Base-by-base conservation (phyloP, 306 rosid species). In the Gastrolobium villosum region DNA sequence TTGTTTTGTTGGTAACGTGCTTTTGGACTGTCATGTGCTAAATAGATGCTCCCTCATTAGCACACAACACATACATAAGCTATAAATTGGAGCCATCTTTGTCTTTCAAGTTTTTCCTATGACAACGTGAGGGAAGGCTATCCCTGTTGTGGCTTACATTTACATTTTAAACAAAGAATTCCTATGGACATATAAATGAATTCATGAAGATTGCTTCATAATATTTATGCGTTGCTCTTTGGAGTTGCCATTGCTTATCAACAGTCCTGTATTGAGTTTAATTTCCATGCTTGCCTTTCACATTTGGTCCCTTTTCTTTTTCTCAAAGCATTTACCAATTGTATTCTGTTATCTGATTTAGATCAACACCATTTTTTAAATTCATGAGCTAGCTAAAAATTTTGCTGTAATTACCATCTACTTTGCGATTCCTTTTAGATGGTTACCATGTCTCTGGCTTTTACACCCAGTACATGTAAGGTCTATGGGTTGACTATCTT, bases 1-100 rank as follows among this genome's bases (percentile, higher is more conserved):
- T 39, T 36, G 7, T 62, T 64, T 30, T 40, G 13, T 31, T 52
- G 40, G 56, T 14, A 4, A 48, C 37, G 88, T 87, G 89, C 87
- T 86, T 79, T 65, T 84, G 75, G 83, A 73, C 70, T 68, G 81
- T 79, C 84, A 52, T 82, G 86, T 78, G 88, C 89, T 83, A 72
- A 57, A 81, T 70, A 15, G 70, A 69, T 43, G 43, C 35, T 43
- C 11, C 28, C 31, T 35, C 79, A 15, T 72, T 59, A 61, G 83
- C 89, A 74, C 79, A 75, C 35, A 78, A 81, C 81, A 74, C 15
- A 56, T 57, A 32, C 81, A 59, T 85, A 74, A 88, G 84, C 83
- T 81, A 81, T 43, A 83, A 52, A 32, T 75, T 5, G 49, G 41
- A 72, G 80, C 79, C 72, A 59, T 39, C 76, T 5, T 81, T 65